Conservation (phyloP, 441 rosid species). For the Melastoma candidum region DNA sequence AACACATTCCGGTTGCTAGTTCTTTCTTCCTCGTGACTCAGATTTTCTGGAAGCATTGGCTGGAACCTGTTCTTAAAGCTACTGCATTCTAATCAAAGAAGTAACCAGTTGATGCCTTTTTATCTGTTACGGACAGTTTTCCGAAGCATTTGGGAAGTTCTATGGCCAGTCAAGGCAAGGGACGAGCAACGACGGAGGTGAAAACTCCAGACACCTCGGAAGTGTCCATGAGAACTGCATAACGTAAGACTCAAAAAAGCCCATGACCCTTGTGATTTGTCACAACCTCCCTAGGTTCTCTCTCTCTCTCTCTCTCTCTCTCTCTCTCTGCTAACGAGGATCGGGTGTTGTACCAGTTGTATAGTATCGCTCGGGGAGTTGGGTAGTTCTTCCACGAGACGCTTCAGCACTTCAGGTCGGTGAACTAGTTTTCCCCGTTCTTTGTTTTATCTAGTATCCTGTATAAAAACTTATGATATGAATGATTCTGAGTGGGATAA, state of each 20-base stretch:
- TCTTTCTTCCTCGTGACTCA: too few species aligned
- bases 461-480: background rate
- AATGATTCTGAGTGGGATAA: background rate
- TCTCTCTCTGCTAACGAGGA: background rate
- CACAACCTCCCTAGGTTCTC: background rate
- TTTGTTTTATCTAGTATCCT: conserved; percentile 1
- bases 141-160: conserved; percentile 91
- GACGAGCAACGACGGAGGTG: conserved; percentile 45
- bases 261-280: background rate
- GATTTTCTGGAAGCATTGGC: too few species aligned
- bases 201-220: conserved; percentile 52
- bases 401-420: conserved; percentile 96
- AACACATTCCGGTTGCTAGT: too few species aligned
- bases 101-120: background rate
- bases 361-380: conserved; percentile 43
- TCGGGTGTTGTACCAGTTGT: conserved; percentile 28
- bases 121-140: conserved; percentile 35
- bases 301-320: too few species aligned
- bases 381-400: conserved; percentile 34
- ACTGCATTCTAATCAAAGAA: too few species aligned
- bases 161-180: conserved; percentile 78
- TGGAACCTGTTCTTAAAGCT: too few species aligned
- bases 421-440: background rate
- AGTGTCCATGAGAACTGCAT: conserved; percentile 83
- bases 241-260: conserved; percentile 26